Base-by-base conservation (phyloP, 495 filamentous ascomycete genomes). In the Hypoxylon lenormandii region DNA sequence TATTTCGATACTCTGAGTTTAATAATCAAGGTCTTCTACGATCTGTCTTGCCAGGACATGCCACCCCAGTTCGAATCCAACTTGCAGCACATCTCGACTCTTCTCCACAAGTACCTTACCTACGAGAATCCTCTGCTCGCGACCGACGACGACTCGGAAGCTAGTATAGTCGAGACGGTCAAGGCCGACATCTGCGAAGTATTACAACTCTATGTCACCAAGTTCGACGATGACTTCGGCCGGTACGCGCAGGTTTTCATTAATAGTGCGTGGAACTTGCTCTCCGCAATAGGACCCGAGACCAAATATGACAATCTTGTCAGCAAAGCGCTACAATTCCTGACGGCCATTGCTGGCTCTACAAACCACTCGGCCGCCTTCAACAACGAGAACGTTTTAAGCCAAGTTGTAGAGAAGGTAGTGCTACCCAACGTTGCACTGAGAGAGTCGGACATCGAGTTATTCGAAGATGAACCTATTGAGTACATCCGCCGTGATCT, bases 401-500 rank as follows among this genome's bases (percentile, higher is more conserved):
- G 84, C 21, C 89, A 97, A 72, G 90, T 99, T 21, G 90, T 97
- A 33, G 92, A 97, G 77, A 96, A 96, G 80, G 96, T 97, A 22
- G 89, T 99, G 46, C 79, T 99, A 55, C 96, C 96, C 33, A 99
- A 97, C 67, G 87, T 98, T 53, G 88, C 87, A 11, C 83, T 99
- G 19, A 87, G 96, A 72, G 93, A 96, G 65, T 92, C 93, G 2
- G 96, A 99, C 61, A 88, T 96, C 62, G 96, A 99, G 75, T 83
- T 96, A 36, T 97, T 98, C 69, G 96, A 98, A 75, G 96, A 99
- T 72, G 96, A 99, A 76, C 96, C 96, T 2, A 97, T 99, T 75
- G 96, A 99, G 76, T 99, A 96, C 78, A 98, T 98, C 72, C 85
- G 96, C 53, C 88, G 93, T 64, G 94, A 99, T 76, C 84, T 99